Conservation (phyloP, 2,329 filamentous ascomycete genomes). For the Colletotrichum somersetense region DNA sequence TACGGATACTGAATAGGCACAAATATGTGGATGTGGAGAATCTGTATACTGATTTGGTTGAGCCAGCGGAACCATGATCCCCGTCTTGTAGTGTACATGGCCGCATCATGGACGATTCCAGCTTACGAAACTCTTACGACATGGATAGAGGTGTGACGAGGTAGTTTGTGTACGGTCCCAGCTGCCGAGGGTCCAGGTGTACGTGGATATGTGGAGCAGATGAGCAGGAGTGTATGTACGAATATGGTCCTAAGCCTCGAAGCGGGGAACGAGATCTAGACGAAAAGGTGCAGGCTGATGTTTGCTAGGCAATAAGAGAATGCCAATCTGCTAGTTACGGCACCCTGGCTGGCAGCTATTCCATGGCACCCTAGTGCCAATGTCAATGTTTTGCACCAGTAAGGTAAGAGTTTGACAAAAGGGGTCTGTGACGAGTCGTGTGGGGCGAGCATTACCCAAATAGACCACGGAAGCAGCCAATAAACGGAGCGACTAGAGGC, state of each 20-base stretch:
- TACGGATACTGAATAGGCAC: too few species aligned
- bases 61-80: background rate
- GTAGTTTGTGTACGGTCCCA: background rate
- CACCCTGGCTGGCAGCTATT: background rate
- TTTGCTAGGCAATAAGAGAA: background rate
- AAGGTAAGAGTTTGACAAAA: constrained; percentile 12
- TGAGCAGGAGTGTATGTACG: background rate
- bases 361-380: background rate
- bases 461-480: constrained; percentile 14
- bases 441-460: constrained; percentile 37
- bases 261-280: background rate
- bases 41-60: background rate
- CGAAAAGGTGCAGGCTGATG: background rate
- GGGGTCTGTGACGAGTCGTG: constrained; percentile 12
- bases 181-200: background rate
- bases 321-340: background rate
- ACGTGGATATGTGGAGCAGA: background rate
- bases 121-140: background rate
- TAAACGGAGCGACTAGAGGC: constrained; percentile 7
- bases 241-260: background rate
- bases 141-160: background rate
- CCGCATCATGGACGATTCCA: background rate
- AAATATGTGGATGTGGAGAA: background rate
- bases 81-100: background rate
- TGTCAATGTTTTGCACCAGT: background rate